Conservation (phyloP, 75 land plant species). For the Selaginella moellendorffii region DNA sequence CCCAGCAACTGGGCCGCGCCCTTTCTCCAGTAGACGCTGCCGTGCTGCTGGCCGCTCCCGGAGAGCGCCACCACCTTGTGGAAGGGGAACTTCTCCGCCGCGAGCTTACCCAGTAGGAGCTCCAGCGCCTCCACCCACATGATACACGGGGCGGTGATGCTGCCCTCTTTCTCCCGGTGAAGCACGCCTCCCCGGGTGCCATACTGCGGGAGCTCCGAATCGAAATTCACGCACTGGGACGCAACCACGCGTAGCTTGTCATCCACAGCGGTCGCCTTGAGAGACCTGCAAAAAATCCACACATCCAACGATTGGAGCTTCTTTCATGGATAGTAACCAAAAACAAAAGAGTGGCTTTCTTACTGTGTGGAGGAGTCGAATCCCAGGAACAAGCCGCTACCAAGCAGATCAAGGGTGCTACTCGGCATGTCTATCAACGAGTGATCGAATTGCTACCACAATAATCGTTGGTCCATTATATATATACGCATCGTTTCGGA, state of each 20-base stretch:
- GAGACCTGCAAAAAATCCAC: constrained; percentile 35
- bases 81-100: constrained; percentile 43
- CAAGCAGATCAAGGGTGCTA: constrained; percentile 14
- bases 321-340: not conserved
- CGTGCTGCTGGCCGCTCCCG: constrained; percentile 99
- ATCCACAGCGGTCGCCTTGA: constrained; percentile 85
- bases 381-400: constrained; percentile 59
- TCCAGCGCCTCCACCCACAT: constrained; percentile 99
- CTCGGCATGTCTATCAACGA: not conserved
- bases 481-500: no score
- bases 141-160: constrained; percentile 71
- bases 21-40: constrained; percentile 91
- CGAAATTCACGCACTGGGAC: constrained; percentile 60
- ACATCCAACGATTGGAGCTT: not conserved
- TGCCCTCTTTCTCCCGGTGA: constrained; percentile 49
- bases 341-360: constrained; percentile 1
- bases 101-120: constrained; percentile 49
- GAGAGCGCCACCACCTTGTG: constrained; percentile 60
- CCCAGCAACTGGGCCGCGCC: constrained; percentile 16
- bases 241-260: constrained; percentile 35
- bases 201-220: constrained; percentile 78
- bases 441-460: no score
- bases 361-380: constrained; percentile 93
- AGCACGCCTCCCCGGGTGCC: constrained; percentile 82
- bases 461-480: no score